phyloP scores from a whole-genome alignment of 139 green algal species.

The Chlorella ohadii region DNA sequence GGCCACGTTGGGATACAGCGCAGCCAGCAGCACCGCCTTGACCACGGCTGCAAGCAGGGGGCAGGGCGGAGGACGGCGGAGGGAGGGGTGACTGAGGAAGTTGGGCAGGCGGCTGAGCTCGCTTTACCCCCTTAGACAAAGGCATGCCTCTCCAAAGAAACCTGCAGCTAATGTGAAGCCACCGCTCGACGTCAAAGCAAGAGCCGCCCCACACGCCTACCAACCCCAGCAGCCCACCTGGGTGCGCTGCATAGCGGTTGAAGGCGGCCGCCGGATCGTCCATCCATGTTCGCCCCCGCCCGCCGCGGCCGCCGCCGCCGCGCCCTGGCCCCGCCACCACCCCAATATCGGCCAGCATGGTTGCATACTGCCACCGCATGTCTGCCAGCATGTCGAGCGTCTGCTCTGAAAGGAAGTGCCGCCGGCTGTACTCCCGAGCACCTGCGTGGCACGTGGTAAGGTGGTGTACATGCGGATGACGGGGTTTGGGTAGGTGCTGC shows the following conservation, averaged over 20 bases:
- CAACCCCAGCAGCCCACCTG: neutral
- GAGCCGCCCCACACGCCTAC: too few species aligned
- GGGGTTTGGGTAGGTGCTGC: too few species aligned
- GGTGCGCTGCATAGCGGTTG: conserved; percentile 39
- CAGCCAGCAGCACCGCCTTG: conserved; percentile 84
- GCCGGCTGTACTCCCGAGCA: conserved; percentile 25
- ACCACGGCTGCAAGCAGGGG: conserved; percentile 44
- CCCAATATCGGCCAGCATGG: conserved; percentile 82
- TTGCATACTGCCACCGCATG: conserved; percentile 85
- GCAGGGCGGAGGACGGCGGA: neutral
- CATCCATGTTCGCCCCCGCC: conserved; percentile 35
- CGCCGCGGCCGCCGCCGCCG: neutral
- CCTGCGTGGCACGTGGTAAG: neutral
- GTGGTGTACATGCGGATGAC: too few species aligned
- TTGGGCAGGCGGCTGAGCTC: too few species aligned
- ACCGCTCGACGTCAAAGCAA: too few species aligned
- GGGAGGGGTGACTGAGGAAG: too few species aligned
- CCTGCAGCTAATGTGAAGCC: too few species aligned
- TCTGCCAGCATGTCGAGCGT: conserved; percentile 83
- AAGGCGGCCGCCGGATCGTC: conserved; percentile 12
- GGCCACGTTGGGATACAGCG: conserved; percentile 90
- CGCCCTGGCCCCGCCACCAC: conserved; percentile 44
- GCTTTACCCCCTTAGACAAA: too few species aligned
- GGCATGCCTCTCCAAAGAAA: too few species aligned
- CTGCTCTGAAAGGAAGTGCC: conserved; percentile 59